These are phyloP conservation scores for Debaryomyces sp. DNA, from an alignment of 1,139 yeast genomes.

Conservation along the genomic window DNA sequence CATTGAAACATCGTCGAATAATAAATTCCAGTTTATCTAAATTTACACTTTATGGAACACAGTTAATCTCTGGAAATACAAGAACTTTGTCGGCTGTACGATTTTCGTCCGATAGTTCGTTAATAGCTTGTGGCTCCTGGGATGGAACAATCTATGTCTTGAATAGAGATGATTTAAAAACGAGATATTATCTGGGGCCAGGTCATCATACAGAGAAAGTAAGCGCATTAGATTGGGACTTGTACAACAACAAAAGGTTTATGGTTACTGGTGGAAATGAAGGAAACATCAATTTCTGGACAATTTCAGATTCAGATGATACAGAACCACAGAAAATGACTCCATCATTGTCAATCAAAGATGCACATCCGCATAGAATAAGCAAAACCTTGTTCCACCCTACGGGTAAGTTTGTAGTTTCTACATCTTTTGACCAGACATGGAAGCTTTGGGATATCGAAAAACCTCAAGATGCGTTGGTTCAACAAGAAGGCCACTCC, in stretches of 20 bases:
- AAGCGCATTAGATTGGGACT: slow-evolving; percentile 70
- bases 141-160: slow-evolving; percentile 67
- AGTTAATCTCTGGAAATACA: slow-evolving; percentile 55
- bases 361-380: slow-evolving; percentile 57
- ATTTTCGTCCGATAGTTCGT: slow-evolving; percentile 33
- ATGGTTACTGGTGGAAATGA: slow-evolving; percentile 69
- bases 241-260: slow-evolving; percentile 12
- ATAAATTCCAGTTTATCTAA: slow-evolving; percentile 38
- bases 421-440: slow-evolving; percentile 83
- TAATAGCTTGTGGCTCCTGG: slow-evolving; percentile 81
- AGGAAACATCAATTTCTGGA: slow-evolving; percentile 56
- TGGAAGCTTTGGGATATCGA: slow-evolving; percentile 88
- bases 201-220: slow-evolving; percentile 60
- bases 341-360: slow-evolving; percentile 22
- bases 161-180: slow-evolving; percentile 37
- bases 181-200: slow-evolving; percentile 26
- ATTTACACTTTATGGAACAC: slow-evolving; percentile 65
- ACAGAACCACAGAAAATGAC: slow-evolving; percentile 10
- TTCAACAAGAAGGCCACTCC: slow-evolving; percentile 84
- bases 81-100: slow-evolving; percentile 69
- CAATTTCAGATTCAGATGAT: slow-evolving; percentile 14
- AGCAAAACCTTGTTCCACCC: slow-evolving; percentile 74
- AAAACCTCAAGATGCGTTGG: slow-evolving; percentile 28
- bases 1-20: slow-evolving; percentile 47
- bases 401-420: slow-evolving; percentile 51